phyloP scores from a whole-genome alignment of 208 protist genomes.

The Giardia muris region DNA sequence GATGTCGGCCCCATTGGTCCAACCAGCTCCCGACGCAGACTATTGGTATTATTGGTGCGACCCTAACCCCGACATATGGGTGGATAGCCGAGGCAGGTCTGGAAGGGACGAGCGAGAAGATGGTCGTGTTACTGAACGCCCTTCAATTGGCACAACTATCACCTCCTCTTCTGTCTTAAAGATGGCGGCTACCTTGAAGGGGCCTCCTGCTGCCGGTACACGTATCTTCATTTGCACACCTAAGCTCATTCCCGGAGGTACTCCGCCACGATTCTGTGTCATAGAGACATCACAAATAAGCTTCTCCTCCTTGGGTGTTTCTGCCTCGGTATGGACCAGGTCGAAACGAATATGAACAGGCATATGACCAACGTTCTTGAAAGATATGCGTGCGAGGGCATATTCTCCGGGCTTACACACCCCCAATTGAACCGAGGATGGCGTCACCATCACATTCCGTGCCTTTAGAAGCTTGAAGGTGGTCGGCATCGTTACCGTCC shows the following conservation, averaged over 20 bases:
- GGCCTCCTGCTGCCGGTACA: neutral
- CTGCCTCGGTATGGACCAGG: neutral
- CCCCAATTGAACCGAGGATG: neutral
- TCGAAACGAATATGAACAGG: neutral
- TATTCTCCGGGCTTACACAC: neutral
- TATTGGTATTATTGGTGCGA: too few relatives aligned
- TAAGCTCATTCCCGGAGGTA: neutral
- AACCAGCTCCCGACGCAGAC: too few relatives aligned
- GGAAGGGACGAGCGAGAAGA: too few relatives aligned
- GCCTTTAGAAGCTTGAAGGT: neutral
- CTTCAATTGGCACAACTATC: neutral
- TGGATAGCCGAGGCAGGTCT: too few relatives aligned
- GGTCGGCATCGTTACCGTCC: neutral
- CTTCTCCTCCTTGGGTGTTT: neutral
- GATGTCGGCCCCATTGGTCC: too few relatives aligned
- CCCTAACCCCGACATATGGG: too few relatives aligned
- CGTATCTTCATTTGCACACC: neutral
- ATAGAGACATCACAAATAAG: neutral
- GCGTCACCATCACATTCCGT: neutral
- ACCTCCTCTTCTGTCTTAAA: conserved; percentile 8
- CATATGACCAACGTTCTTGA: neutral
- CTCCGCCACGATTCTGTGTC: neutral
- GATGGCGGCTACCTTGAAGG: neutral
- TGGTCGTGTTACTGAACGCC: too few relatives aligned
- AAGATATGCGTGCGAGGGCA: neutral